These are phyloP conservation scores for Alternaria consortialis DNA, from an alignment of 2,329 filamentous ascomycete species.

Conservation along the genomic window DNA sequence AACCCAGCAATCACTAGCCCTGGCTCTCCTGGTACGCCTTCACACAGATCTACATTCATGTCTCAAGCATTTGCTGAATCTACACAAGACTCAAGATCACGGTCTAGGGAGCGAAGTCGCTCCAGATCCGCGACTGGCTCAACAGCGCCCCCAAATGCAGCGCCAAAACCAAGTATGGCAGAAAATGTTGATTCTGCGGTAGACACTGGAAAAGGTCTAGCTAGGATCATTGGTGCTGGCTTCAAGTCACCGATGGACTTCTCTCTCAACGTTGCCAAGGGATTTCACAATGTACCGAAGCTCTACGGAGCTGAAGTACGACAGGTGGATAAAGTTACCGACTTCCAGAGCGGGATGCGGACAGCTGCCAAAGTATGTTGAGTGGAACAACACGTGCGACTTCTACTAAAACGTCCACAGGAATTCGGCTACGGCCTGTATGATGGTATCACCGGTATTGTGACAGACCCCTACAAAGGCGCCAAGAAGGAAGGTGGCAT, in stretches of 20 bases:
- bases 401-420: slow-evolving; percentile 40
- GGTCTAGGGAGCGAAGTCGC: slow-evolving; percentile 31
- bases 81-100: slow-evolving; percentile 39
- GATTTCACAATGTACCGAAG: slow-evolving; percentile 86
- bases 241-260: slow-evolving; percentile 86
- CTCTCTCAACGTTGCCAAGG: slow-evolving; percentile 80
- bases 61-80: slow-evolving; percentile 44
- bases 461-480: slow-evolving; percentile 78
- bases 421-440: slow-evolving; percentile 81
- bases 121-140: slow-evolving; percentile 14
- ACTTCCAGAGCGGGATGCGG: slow-evolving; percentile 76
- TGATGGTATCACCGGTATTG: slow-evolving; percentile 81
- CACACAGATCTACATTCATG: slow-evolving; percentile 43
- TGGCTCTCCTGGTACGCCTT: slow-evolving; percentile 30
- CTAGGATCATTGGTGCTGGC: slow-evolving; percentile 76
- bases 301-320: slow-evolving; percentile 86
- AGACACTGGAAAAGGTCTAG: slow-evolving; percentile 72
- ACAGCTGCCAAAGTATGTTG: slow-evolving; percentile 72
- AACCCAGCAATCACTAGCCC: slow-evolving; percentile 19
- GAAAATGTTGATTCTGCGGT: slow-evolving; percentile 64
- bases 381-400: not conserved
- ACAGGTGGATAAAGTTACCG: slow-evolving; percentile 80
- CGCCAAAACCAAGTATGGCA: slow-evolving; percentile 22
- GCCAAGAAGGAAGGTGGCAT: slow-evolving; percentile 70
- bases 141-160: slow-evolving; percentile 20